A percentile compares a stretch with the other conserved stretches of the same genome.
Conservation (phyloP, 2,329 filamentous ascomycete genomes). For the Penicillium psychrosexuale region DNA sequence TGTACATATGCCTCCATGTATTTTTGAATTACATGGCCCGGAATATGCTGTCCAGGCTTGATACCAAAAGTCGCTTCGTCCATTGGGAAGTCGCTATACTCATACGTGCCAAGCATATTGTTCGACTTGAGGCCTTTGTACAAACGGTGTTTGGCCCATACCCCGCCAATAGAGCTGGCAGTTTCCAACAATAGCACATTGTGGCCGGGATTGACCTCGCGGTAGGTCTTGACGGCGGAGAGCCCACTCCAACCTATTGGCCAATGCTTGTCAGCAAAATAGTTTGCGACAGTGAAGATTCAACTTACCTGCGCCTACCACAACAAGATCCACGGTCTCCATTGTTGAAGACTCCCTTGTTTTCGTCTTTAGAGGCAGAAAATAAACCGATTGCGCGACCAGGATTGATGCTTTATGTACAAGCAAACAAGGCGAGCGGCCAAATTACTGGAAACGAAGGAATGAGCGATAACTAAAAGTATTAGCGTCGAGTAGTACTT, state of each 20-base stretch:
- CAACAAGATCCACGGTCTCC: constrained; percentile 29
- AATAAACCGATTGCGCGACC: not conserved
- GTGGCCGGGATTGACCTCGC: constrained; percentile 56
- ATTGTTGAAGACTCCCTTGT: constrained; percentile 13
- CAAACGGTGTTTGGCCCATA: constrained; percentile 65
- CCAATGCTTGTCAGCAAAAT: constrained; percentile 34
- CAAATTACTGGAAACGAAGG: not conserved
- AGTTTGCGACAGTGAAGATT: constrained; percentile 30
- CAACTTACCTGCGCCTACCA: constrained; percentile 30
- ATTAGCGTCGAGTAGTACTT: not conserved
- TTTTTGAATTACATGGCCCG: constrained; percentile 53
- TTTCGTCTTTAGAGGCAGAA: not conserved
- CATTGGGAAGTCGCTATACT: constrained; percentile 74
- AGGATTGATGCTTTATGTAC: constrained; percentile 5
- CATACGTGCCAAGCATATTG: constrained; percentile 69
- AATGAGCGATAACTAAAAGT: not conserved
- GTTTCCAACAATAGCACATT: constrained; percentile 59
- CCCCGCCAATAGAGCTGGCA: constrained; percentile 60
- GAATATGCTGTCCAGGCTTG: constrained; percentile 56
- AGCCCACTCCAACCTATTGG: constrained; percentile 55
- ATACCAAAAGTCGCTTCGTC: constrained; percentile 51
- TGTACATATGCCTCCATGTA: constrained; percentile 59
- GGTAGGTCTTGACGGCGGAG: constrained; percentile 60
- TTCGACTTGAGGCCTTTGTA: constrained; percentile 69
- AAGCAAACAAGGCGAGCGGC: not conserved